A percentile compares a stretch with the other conserved stretches of the same genome.
phyloP scores from a whole-genome alignment of 2,329 filamentous ascomycete species.

The Alternaria novae-zelandiae region DNA sequence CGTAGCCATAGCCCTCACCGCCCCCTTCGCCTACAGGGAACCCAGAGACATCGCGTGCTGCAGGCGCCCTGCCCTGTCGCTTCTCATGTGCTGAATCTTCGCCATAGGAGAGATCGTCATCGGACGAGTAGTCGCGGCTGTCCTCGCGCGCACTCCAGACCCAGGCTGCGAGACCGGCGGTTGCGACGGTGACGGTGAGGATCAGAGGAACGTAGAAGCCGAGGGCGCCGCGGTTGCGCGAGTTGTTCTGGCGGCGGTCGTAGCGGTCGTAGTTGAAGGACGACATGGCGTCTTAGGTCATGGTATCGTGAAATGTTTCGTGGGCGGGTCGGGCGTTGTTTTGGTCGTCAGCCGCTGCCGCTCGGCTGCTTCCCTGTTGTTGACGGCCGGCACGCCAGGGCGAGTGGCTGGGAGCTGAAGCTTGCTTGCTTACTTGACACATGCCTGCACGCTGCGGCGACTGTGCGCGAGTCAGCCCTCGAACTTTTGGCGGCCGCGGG shows the following conservation, averaged over 20 bases:
- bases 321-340: slow-evolving; percentile 11
- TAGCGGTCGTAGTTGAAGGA: slow-evolving; percentile 63
- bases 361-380: slow-evolving; percentile 13
- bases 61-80: slow-evolving; percentile 28
- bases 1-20: slow-evolving; percentile 19
- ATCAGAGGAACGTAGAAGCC: slow-evolving; percentile 90
- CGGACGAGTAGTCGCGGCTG: slow-evolving; percentile 71
- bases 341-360: slow-evolving; percentile 5
- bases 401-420: background rate
- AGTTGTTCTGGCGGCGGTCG: slow-evolving; percentile 55
- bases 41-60: slow-evolving; percentile 24
- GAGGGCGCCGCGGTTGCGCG: slow-evolving; percentile 65
- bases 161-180: slow-evolving; percentile 87
- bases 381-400: slow-evolving; percentile 9
- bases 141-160: slow-evolving; percentile 88
- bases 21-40: slow-evolving; percentile 35
- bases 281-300: slow-evolving; percentile 39
- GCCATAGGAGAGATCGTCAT: slow-evolving; percentile 52
- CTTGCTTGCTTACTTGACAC: slow-evolving; percentile 8
- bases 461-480: slow-evolving; percentile 18
- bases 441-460: too few relatives aligned
- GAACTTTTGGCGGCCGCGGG: slow-evolving; percentile 20
- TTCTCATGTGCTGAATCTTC: slow-evolving; percentile 42
- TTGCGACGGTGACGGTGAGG: slow-evolving; percentile 85
- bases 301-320: slow-evolving; percentile 16